Conservation (phyloP, 169 alveolate species). For the Cryptosporidium muris region DNA sequence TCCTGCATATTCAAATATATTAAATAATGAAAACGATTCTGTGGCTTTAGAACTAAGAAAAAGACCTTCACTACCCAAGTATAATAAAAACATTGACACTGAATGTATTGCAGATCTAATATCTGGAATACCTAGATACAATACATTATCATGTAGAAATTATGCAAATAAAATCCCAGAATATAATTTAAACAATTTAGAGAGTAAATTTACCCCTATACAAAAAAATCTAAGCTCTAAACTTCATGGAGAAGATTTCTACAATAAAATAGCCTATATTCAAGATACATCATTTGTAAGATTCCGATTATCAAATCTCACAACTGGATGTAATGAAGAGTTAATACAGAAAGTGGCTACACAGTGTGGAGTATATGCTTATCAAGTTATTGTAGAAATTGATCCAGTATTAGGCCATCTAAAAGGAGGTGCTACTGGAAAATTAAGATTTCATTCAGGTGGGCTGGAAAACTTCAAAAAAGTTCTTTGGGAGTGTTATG, state of each 20-base stretch:
- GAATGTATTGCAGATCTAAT: slow-evolving; percentile 38
- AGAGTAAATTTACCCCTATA: slow-evolving; percentile 23
- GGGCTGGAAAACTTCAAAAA: not conserved
- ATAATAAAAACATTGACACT: not conserved
- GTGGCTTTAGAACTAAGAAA: slow-evolving; percentile 2
- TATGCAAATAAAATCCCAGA: not conserved
- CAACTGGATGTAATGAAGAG: slow-evolving; percentile 8
- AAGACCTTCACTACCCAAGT: not conserved
- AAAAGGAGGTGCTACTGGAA: slow-evolving; percentile 48
- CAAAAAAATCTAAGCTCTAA: slow-evolving; percentile 64
- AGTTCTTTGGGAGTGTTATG: not conserved
- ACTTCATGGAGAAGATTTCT: slow-evolving; percentile 48
- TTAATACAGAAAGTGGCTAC: slow-evolving; percentile 10
- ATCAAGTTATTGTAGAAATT: slow-evolving; percentile 29
- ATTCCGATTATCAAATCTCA: slow-evolving; percentile 12
- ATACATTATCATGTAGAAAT: too few species aligned
- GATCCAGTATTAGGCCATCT: slow-evolving; percentile 40
- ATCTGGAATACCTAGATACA: not conserved
- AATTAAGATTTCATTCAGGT: slow-evolving; percentile 15
- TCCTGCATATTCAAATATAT: slow-evolving; percentile 50
- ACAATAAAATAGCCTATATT: slow-evolving; percentile 14
- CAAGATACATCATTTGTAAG: not conserved
- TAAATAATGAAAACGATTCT: slow-evolving; percentile 16
- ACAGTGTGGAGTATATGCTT: slow-evolving; percentile 18
- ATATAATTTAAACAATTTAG: slow-evolving; percentile 11